Percentiles rank a stretch among this genome's conserved stretches.
phyloP scores from a whole-genome alignment of 768 basidiomycete species.

The Kwoniella sp. region DNA sequence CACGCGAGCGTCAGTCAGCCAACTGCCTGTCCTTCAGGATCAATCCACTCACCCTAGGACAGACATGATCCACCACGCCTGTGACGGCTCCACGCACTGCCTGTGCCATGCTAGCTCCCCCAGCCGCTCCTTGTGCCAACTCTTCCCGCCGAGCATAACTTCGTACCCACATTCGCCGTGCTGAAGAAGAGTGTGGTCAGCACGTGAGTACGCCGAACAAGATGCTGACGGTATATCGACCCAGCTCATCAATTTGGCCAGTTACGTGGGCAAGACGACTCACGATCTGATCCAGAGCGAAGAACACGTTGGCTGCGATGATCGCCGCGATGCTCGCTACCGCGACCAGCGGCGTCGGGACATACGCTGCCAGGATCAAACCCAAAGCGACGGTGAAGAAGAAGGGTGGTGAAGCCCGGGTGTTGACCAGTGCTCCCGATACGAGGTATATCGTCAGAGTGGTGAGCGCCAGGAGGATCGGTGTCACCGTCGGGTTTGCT shows the following conservation, averaged over 20 bases:
- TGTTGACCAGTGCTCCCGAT: constrained; percentile 3
- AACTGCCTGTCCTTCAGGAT: not conserved
- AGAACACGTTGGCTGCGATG: constrained; percentile 3
- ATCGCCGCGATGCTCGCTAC: not conserved
- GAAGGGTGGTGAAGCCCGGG: constrained; percentile 4
- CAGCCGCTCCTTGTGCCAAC: constrained; percentile 7
- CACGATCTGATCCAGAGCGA: constrained; percentile 18
- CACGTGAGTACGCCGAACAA: not conserved
- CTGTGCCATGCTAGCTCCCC: constrained; percentile 16
- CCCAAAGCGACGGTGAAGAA: constrained; percentile 7
- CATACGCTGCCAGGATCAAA: not conserved
- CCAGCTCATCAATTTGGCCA: too few species aligned
- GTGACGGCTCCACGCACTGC: constrained; percentile 10
- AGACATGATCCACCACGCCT: constrained; percentile 21
- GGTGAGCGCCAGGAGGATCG: constrained; percentile 2
- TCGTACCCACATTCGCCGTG: constrained; percentile 16
- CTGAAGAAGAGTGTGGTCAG: not conserved
- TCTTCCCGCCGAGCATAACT: constrained; percentile 5
- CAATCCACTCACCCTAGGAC: constrained; percentile 52
- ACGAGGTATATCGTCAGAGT: constrained; percentile 12
- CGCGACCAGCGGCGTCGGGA: not conserved
- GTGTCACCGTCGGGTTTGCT: not conserved
- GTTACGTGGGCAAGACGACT: too few species aligned
- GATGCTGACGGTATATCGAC: too few species aligned
- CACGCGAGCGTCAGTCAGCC: not conserved